Evolutionary conservation across 345 rosid species (phyloP), one percentile per base, ranked within the genome.

Genomic region (Lepidium sativum): DNA sequence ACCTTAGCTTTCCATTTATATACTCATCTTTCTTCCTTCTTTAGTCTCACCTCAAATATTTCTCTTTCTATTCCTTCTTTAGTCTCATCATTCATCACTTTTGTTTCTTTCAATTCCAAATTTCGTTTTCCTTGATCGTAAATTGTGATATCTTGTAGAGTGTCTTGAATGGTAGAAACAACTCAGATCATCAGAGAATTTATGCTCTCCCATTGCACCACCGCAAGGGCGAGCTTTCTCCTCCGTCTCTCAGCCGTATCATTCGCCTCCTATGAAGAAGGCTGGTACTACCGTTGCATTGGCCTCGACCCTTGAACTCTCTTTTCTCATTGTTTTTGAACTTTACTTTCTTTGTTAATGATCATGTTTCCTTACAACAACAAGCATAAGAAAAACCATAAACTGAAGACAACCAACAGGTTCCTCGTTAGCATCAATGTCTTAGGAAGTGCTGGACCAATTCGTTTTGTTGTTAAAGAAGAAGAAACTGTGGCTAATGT

Each of bases 211-310:
- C 92, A 78, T 82, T 79, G 79, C 67, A 67, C 74, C 61, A 70
- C 77, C 48, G 71, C 75, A 70, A 85, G 95, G 96, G 91, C 81
- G 97, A 82, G 92, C 87, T 66, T 58, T 73, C 55, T 80, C 65
- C 62, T 58, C 13, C 63, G 65, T 20, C 67, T 76, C 60, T 78
- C 79, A 59, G 65, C 60, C 2, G 44, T 69, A 49, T 58, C 78
- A 12, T 92, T 88, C 65, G 98, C 85, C 40, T 86, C 92, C 43
- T 87, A 84, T 84, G 89, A 87, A 65, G 83, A 85, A 73, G 92
- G 89, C 88, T 92, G 98, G 98, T 89, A 83, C 87, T 87, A 74
- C 63, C 97, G 89, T 78, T 89, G 97, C 92, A 76, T 85, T 67
- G 92, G 97, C 74, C 60, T 84, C 68, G 95, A 92, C 88, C 98